These are phyloP conservation scores for Trichomonas tenax DNA, from an alignment of 208 protist genomes.

Conservation along the genomic window DNA sequence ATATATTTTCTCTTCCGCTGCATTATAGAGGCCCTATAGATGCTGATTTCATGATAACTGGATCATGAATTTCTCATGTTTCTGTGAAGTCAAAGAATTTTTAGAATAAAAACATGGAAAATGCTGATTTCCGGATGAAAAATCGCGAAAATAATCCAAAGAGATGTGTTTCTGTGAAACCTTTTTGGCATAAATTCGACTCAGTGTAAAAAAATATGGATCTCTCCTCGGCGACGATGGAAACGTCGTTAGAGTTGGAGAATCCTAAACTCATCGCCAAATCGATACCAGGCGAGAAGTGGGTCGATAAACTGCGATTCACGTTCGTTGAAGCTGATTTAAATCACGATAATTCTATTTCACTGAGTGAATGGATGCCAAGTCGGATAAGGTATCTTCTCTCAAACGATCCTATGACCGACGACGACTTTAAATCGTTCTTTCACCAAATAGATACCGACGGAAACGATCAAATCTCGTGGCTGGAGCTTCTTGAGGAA, in stretches of 20 bases:
- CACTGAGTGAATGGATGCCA: background rate
- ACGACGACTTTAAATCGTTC: background rate
- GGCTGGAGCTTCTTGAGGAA: background rate
- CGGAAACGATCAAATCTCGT: background rate
- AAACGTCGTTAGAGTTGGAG: background rate
- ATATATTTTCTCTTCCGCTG: no score
- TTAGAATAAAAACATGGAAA: no score
- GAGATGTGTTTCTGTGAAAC: no score
- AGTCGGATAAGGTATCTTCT: background rate
- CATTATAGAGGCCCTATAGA: no score
- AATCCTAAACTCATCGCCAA: background rate
- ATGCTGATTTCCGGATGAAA: no score
- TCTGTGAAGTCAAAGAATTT: no score
- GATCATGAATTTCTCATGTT: no score
- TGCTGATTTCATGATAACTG: no score
- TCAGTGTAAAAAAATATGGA: background rate
- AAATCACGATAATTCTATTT: background rate
- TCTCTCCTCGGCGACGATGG: background rate
- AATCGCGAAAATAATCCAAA: no score
- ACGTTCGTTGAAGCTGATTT: background rate
- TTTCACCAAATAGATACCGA: background rate
- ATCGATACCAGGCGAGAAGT: background rate
- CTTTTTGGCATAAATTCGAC: no score
- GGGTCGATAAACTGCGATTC: background rate
- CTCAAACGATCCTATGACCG: background rate